Evolutionary conservation across 2,329 filamentous ascomycete genomes (phyloP).

Genomic region (Ciborinia camelliae): DNA sequence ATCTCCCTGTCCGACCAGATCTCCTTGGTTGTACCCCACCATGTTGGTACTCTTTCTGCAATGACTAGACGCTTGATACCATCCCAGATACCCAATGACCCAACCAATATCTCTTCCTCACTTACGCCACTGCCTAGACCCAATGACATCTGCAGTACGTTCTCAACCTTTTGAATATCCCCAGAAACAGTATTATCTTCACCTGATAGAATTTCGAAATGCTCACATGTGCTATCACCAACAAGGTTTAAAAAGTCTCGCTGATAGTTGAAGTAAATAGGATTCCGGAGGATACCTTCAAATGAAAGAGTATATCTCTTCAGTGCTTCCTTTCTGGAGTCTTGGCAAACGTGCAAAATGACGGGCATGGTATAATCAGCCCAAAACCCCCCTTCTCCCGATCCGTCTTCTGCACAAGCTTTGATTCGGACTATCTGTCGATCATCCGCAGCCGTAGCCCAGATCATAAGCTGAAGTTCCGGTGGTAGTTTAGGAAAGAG

Average conservation of each 20-base stretch:
- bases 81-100: neutral
- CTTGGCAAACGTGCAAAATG: neutral
- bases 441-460: neutral
- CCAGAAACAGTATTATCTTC: neutral
- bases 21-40: conserved; percentile 16
- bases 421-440: conserved; percentile 5
- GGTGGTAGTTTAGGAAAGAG: neutral
- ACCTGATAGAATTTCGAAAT: neutral
- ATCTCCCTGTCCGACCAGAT: conserved; percentile 16
- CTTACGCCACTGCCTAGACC: neutral
- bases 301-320: conserved; percentile 7
- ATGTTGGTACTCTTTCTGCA: conserved; percentile 3
- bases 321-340: conserved; percentile 7
- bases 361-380: neutral
- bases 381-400: neutral
- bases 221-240: neutral
- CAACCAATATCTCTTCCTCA: conserved; percentile 1
- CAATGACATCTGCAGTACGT: neutral
- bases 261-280: conserved; percentile 15
- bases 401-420: neutral
- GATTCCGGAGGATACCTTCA: neutral
- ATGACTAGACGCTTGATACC: conserved; percentile 1
- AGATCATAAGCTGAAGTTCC: conserved; percentile 8
- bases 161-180: conserved; percentile 1
- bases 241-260: neutral